Evolutionary conservation across 2,329 filamentous ascomycete species (phyloP), one percentile per base, ranked within the genome.

Genomic region (Aplosporella prunicola): DNA sequence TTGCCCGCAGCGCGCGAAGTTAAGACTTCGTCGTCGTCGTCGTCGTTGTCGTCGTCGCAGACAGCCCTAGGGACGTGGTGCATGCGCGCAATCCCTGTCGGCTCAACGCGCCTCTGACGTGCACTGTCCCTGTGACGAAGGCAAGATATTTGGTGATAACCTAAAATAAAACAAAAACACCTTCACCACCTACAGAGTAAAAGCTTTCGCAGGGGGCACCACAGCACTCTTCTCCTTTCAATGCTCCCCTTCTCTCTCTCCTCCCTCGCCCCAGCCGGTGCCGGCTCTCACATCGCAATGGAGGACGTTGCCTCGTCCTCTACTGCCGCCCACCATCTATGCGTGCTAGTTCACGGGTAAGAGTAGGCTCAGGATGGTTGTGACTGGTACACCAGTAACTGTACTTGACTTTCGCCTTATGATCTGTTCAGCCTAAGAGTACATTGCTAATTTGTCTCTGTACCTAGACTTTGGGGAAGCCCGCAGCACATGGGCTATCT

Each of bases 341-440:
- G 78, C 51, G 80, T 89, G 27, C 68, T 89, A 29, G 78, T 87
- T 35, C 83, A 89, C 55, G 83, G 63, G 78, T 82, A 72, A 58
- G 73, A 49, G 16, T 32, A 22, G 39, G 28, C 20, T 33, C 17
- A 14, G 31, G 23, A 18, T 5, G 11, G 20, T 28, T 22, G 14
- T 22, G 25, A 22, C 31, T 15, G 20, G 7, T 16, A 16, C 31
- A n/a, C n/a, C n/a, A n/a, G n/a, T n/a, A 14, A 26, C 32, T 34
- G 32, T 27, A 18, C 16, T 35, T 28, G 24, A 13, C 11, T 35
- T 35, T 28, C 24, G 33, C 17, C 17, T 22, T 17, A 26, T 13
- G 15, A 14, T 6, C 32, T 13, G 23, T 24, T 26, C 9, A 5
- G n/a, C 18, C 11, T n/a, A 4, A 22, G 15, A 26, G n/a, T 28